phyloP scores from a whole-genome alignment of 768 basidiomycete genomes.

The Tylopilus plumbeoviolaceoides region DNA sequence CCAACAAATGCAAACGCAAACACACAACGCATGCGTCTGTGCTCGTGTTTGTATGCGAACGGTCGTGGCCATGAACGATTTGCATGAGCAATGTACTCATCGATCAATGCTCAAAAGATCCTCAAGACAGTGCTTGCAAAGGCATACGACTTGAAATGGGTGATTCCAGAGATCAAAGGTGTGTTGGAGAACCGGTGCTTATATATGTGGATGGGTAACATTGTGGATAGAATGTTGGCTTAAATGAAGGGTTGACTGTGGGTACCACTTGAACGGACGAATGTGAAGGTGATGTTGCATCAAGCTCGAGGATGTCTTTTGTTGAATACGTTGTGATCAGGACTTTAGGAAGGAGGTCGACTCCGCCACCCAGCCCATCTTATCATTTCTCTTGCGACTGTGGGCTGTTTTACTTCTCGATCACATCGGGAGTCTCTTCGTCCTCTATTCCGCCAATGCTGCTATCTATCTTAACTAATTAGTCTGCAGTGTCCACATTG shows the following conservation, averaged over 20 bases:
- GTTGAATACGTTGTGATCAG: slow-evolving; percentile 19
- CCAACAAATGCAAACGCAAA: too few relatives aligned
- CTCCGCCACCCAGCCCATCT: slow-evolving; percentile 6
- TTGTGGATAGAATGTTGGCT: slow-evolving; percentile 26
- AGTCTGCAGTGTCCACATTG: slow-evolving; percentile 24
- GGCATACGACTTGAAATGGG: slow-evolving; percentile 98
- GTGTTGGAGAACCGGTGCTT: slow-evolving; percentile 93
- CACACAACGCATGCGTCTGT: too few relatives aligned
- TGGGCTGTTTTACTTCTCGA: too few relatives aligned
- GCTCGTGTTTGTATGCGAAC: too few relatives aligned
- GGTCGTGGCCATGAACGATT: too few relatives aligned
- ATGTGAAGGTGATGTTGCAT: slow-evolving; percentile 29
- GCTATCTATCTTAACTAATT: slow-evolving; percentile 25
- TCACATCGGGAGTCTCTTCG: slow-evolving; percentile 19
- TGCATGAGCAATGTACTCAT: slow-evolving; percentile 98
- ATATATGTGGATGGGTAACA: slow-evolving; percentile 75
- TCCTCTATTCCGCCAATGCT: slow-evolving; percentile 18
- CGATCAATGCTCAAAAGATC: slow-evolving; percentile 99
- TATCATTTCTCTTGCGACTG: too few relatives aligned
- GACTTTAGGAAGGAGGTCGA: slow-evolving; percentile 17
- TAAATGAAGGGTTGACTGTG: slow-evolving; percentile 12
- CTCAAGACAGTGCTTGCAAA: slow-evolving; percentile 98
- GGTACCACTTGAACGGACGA: slow-evolving; percentile 15
- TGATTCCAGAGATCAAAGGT: slow-evolving; percentile 95
- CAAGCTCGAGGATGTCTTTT: slow-evolving; percentile 9